phyloP scores from a whole-genome alignment of 352 stramenopile species.

The Globisporangium yorkense region DNA sequence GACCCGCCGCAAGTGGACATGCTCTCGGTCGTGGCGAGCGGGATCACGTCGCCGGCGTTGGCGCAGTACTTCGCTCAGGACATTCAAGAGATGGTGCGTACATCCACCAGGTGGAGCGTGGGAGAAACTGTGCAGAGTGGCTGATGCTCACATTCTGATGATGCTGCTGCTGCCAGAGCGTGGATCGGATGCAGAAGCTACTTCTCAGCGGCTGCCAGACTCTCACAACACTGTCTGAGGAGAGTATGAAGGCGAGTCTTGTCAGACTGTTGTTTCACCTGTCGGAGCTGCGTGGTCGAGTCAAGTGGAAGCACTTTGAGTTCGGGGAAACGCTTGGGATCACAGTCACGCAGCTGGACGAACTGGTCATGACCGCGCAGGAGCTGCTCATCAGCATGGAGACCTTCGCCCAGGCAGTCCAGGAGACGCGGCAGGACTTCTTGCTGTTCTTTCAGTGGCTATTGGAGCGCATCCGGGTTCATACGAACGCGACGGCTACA shows the following conservation, averaged over 20 bases:
- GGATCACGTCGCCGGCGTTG: slow-evolving; percentile 54
- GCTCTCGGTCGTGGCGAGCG: slow-evolving; percentile 50
- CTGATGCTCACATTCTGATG: not conserved
- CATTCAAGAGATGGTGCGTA: slow-evolving; percentile 70
- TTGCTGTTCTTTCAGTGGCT: slow-evolving; percentile 60
- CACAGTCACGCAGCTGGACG: slow-evolving; percentile 23
- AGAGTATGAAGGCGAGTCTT: slow-evolving; percentile 32
- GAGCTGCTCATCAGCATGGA: slow-evolving; percentile 43
- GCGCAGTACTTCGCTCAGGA: slow-evolving; percentile 79
- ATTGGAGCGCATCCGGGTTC: slow-evolving; percentile 47
- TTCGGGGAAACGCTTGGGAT: slow-evolving; percentile 39
- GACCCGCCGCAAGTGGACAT: slow-evolving; percentile 67
- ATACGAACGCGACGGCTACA: slow-evolving; percentile 31
- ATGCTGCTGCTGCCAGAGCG: slow-evolving; percentile 23
- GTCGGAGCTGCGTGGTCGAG: slow-evolving; percentile 47
- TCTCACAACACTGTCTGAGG: slow-evolving; percentile 23
- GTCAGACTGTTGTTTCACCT: slow-evolving; percentile 37
- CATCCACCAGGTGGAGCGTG: not conserved
- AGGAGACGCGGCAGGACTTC: slow-evolving; percentile 63
- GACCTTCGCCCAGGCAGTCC: slow-evolving; percentile 26
- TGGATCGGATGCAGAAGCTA: slow-evolving; percentile 54
- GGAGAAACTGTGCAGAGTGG: not conserved
- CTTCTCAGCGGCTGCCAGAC: slow-evolving; percentile 35
- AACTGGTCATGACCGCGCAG: slow-evolving; percentile 22
- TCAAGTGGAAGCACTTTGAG: slow-evolving; percentile 31